Evolutionary conservation across 164 flowering plant genomes (phyloP).

Genomic region (Houttuynia cordata): DNA sequence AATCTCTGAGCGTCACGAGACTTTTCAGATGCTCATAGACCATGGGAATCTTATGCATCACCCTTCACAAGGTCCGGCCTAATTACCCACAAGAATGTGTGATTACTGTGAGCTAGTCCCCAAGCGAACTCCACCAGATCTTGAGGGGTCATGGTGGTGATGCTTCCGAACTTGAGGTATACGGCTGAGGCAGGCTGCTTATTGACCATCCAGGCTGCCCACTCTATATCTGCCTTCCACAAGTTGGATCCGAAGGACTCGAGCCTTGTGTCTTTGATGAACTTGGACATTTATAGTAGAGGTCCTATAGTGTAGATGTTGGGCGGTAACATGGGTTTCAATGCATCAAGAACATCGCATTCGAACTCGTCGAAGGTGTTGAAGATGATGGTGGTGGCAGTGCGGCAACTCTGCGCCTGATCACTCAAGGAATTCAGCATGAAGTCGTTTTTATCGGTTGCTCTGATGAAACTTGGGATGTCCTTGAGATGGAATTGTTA

Average conservation of each 20-base stretch:
- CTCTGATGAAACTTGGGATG: conserved; percentile 13
- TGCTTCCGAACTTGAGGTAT: conserved; percentile 32
- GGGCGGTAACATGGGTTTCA: not conserved
- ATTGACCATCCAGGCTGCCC: conserved; percentile 26
- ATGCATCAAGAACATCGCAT: conserved; percentile 10
- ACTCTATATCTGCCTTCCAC: conserved; percentile 27
- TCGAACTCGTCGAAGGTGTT: conserved; percentile 16
- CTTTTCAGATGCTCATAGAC: too few relatives aligned
- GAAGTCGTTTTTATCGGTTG: conserved; percentile 11
- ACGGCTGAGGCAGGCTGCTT: conserved; percentile 18
- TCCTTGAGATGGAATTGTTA: conserved; percentile 19
- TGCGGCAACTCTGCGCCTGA: conserved; percentile 2
- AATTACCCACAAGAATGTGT: conserved; percentile 39
- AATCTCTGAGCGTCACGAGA: too few relatives aligned
- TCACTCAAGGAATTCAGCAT: conserved; percentile 8
- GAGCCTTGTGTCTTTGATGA: not conserved
- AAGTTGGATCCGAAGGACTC: conserved; percentile 4
- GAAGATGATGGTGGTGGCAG: conserved; percentile 10
- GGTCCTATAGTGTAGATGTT: conserved; percentile 25
- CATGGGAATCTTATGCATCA: conserved; percentile 5
- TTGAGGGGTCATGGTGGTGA: conserved; percentile 15
- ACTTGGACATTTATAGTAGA: conserved; percentile 3
- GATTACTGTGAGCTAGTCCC: conserved; percentile 30
- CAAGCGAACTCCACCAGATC: conserved; percentile 30
- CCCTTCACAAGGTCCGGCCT: conserved; percentile 41